These are phyloP conservation scores for Typha latifolia DNA, from an alignment of 176 grass and related monocot species.

Conservation along the genomic window DNA sequence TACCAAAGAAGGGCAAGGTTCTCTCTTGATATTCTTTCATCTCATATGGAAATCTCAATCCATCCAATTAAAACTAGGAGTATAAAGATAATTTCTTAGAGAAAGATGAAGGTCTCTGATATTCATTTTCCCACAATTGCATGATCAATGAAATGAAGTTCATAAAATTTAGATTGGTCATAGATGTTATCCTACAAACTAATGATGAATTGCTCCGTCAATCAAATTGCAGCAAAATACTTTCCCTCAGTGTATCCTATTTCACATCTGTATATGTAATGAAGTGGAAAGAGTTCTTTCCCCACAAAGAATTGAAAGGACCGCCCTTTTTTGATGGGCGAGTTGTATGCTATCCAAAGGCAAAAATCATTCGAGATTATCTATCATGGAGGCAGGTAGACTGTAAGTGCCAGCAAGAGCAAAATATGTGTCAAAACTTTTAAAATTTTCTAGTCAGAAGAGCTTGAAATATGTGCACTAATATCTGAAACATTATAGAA, in stretches of 20 bases:
- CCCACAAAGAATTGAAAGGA: slow-evolving; percentile 48
- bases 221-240: slow-evolving; percentile 54
- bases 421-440: slow-evolving; percentile 5
- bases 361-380: slow-evolving; percentile 62
- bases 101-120: neutral
- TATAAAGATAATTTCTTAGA: neutral
- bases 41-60: neutral
- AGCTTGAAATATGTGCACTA: too few relatives aligned
- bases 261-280: slow-evolving; percentile 60
- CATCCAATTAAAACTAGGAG: neutral
- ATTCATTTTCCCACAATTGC: neutral
- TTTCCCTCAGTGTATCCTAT: slow-evolving; percentile 55
- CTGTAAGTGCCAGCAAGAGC: slow-evolving; percentile 38
- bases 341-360: slow-evolving; percentile 77
- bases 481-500: too few relatives aligned
- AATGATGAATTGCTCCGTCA: slow-evolving; percentile 13
- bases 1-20: slow-evolving; percentile 71
- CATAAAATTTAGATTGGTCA: neutral
- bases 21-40: neutral
- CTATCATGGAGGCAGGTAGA: slow-evolving; percentile 82
- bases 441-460: neutral
- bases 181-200: too few relatives aligned
- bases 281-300: slow-evolving; percentile 83
- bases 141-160: neutral
- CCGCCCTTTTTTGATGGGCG: slow-evolving; percentile 72